phyloP scores from a whole-genome alignment of 2,329 filamentous ascomycete genomes.

The Aspergillus ochraceus region DNA sequence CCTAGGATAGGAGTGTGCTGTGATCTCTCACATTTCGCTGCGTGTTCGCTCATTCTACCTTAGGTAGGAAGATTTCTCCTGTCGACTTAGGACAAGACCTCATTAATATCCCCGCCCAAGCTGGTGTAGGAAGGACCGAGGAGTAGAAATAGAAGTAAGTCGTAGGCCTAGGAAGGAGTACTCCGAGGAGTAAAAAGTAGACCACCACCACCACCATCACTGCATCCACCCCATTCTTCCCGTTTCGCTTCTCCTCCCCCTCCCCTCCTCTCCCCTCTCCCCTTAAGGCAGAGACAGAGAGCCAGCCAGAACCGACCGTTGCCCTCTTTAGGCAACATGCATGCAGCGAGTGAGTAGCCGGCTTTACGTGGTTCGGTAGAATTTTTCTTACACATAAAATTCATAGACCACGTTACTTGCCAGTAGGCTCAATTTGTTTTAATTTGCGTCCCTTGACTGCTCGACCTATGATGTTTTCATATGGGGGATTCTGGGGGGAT shows the following conservation, averaged over 20 bases:
- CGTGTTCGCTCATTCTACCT: too few species aligned
- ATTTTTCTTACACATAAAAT: background rate
- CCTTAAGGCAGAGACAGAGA: background rate
- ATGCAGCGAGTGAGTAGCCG: background rate
- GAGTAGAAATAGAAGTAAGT: too few species aligned
- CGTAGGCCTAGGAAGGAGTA: too few species aligned
- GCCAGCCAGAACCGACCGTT: slow-evolving; percentile 1
- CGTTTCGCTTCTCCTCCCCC: too few species aligned
- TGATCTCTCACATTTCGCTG: background rate
- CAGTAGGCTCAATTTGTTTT: background rate
- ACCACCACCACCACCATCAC: too few species aligned
- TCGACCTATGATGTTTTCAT: background rate
- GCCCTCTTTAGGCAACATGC: slow-evolving; percentile 14
- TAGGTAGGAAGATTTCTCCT: background rate
- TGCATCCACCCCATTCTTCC: too few species aligned
- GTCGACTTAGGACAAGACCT: background rate
- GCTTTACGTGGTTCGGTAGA: background rate
- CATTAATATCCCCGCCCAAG: too few species aligned
- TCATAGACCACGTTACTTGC: background rate
- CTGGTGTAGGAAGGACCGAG: too few species aligned
- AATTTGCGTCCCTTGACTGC: background rate
- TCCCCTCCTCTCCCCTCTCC: background rate
- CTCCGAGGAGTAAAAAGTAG: too few species aligned
- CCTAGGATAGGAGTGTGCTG: background rate
- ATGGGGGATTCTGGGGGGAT: background rate